Percentiles rank a stretch among this genome's conserved stretches.
These are phyloP conservation scores for Porogramme epimiltina DNA, from an alignment of 1,284 basidiomycete genomes.

Conservation along the genomic window DNA sequence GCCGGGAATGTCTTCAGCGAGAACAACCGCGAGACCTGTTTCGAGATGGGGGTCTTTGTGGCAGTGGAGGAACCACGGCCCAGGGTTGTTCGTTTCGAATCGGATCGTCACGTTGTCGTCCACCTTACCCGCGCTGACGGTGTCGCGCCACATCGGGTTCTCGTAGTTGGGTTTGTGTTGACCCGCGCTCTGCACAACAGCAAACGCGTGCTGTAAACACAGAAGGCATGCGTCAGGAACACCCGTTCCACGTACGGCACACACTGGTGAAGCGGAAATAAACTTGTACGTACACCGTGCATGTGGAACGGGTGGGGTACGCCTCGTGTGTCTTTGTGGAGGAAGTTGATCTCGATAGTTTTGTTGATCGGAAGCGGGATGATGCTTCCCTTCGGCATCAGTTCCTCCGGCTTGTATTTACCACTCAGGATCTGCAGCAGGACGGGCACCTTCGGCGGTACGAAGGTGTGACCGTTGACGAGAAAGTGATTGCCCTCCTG, in stretches of 20 bases:
- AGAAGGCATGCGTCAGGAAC: not conserved
- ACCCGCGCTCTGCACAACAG: slow-evolving; percentile 19
- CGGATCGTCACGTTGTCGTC: slow-evolving; percentile 12
- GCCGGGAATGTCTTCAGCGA: slow-evolving; percentile 34
- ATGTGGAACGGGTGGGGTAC: slow-evolving; percentile 42
- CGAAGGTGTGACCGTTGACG: slow-evolving; percentile 31
- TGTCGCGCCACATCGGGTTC: slow-evolving; percentile 35
- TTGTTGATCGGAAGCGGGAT: slow-evolving; percentile 32
- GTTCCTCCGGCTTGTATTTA: slow-evolving; percentile 26
- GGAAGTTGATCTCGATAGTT: slow-evolving; percentile 38
- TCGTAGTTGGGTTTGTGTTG: slow-evolving; percentile 34
- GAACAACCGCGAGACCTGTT: slow-evolving; percentile 30
- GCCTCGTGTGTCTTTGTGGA: slow-evolving; percentile 28
- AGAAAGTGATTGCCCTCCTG: slow-evolving; percentile 20
- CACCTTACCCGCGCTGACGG: slow-evolving; percentile 17
- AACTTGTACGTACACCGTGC: too few species aligned
- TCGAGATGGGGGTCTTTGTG: slow-evolving; percentile 33
- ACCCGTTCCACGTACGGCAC: too few species aligned
- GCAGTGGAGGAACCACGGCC: slow-evolving; percentile 26
- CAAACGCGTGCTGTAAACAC: slow-evolving; percentile 15
- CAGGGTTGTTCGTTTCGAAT: slow-evolving; percentile 26
- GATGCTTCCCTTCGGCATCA: slow-evolving; percentile 34
- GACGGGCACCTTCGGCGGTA: slow-evolving; percentile 33
- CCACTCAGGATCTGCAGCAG: slow-evolving; percentile 42
- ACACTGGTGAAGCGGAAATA: too few species aligned